Evolutionary conservation across 768 basidiomycete genomes (phyloP), one percentile per base, ranked within the genome.

Genomic region (Steccherinum ochraceum): DNA sequence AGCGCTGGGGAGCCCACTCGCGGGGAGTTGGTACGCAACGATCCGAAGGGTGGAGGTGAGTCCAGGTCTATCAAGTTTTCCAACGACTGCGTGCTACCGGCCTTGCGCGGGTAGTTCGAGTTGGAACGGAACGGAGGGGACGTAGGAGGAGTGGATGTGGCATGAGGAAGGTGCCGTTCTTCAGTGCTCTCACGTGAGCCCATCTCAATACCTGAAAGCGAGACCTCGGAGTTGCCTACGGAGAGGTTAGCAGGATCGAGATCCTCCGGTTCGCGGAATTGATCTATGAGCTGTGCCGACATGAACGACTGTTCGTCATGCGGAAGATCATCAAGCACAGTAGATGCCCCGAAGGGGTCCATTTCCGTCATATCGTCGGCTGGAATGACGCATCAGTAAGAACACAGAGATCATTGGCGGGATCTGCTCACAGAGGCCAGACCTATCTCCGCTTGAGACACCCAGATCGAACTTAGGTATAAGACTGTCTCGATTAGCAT

Each of bases 211-310:
- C 63, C 67, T 21, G 61, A 64, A 7, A 69, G 55, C 2, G 68
- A 69, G 18, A 70, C 62, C 45, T 70, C 70, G 11, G 68, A 69
- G 41, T 67, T 64, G 21, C 65, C 67, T n/a, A 70, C 65, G 13
- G 64, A 58, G 0, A 52, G 42, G 24, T 57, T 58, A 30, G 56
- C 56, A 1, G 57, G 58, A 46, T 52, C 58, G 41, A 46, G 50
- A 40, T 51, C 50, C 13, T 35, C 30, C 7, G 7, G 7, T 7
- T 19, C 52, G 25, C 41, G n/a, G 13, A 20, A 11, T 11, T 16
- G 47, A 35, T 48, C 30, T 20, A 18, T 48, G 5, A 54, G 55
- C 13, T 59, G 58, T 20, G 48, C 45, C 13, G 64, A 64, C 46
- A 58, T 52, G 44, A 61, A 59, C 10, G 63, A 64, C 16, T 61